These are phyloP conservation scores for Podospora pseudocomata DNA, from an alignment of 495 filamentous ascomycete species.

Conservation along the genomic window DNA sequence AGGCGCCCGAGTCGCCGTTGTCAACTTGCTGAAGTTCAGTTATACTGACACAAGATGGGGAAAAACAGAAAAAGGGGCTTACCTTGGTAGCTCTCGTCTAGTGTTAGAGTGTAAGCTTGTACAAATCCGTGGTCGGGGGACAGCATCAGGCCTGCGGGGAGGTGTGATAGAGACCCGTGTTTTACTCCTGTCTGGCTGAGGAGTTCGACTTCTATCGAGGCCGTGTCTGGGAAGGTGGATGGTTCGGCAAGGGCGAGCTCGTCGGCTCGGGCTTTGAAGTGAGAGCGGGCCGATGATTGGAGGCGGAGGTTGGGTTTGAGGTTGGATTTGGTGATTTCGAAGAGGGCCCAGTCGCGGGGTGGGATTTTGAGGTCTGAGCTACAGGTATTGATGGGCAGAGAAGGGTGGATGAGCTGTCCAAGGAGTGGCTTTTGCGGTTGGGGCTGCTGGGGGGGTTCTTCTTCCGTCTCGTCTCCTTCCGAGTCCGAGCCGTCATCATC, in stretches of 20 bases:
- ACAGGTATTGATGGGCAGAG: background rate
- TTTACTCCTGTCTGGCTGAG: conserved; percentile 1
- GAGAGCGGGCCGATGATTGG: background rate
- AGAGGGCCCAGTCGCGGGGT: conserved; percentile 16
- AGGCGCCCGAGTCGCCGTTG: conserved; percentile 31
- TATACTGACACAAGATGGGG: background rate
- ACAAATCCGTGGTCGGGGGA: conserved; percentile 10
- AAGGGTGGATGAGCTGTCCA: background rate
- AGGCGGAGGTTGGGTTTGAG: conserved; percentile 18
- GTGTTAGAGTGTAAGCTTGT: conserved; percentile 15
- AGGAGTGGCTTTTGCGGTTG: too few relatives aligned
- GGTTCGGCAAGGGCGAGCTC: conserved; percentile 10
- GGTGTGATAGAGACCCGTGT: conserved; percentile 15
- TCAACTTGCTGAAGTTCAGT: conserved; percentile 7
- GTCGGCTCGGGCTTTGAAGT: background rate
- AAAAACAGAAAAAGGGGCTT: background rate
- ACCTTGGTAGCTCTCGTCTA: conserved; percentile 11
- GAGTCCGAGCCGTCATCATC: background rate
- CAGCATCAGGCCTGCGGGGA: conserved; percentile 18
- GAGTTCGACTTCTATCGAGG: conserved; percentile 15
- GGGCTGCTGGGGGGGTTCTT: background rate
- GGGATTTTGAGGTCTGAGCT: conserved; percentile 4
- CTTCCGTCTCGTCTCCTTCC: background rate
- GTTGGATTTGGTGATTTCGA: conserved; percentile 13
- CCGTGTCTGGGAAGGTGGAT: conserved; percentile 7